These are phyloP conservation scores for Colletotrichum karsti DNA, from an alignment of 2,329 filamentous ascomycete species.

Conservation along the genomic window DNA sequence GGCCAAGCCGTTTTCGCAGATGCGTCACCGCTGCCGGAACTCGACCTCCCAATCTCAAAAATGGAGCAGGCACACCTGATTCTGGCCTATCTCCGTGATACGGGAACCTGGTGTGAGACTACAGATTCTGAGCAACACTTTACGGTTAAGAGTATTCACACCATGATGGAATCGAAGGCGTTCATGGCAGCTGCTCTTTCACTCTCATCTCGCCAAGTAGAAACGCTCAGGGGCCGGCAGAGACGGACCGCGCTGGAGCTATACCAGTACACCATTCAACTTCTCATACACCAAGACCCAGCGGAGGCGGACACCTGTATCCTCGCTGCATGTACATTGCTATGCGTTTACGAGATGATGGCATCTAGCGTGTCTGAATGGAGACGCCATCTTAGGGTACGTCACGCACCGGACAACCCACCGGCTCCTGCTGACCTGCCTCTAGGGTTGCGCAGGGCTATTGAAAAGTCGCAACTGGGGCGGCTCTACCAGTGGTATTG, in stretches of 20 bases:
- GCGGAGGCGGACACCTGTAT: conserved; percentile 3
- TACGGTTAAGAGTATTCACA: conserved; percentile 1
- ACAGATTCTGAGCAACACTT: conserved; percentile 23
- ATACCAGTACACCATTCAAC: conserved; percentile 24
- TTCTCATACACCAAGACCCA: conserved; percentile 19
- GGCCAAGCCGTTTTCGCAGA: not conserved
- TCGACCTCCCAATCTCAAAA: not conserved
- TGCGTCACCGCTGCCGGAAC: not conserved
- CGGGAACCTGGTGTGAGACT: conserved; percentile 24
- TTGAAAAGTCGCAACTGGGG: conserved; percentile 8
- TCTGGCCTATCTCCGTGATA: conserved; percentile 6
- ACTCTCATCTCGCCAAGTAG: conserved; percentile 18
- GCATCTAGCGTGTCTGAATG: conserved; percentile 21
- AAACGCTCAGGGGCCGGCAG: not conserved
- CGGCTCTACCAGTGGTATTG: conserved; percentile 9
- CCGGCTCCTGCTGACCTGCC: not conserved
- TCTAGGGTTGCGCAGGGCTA: conserved; percentile 21
- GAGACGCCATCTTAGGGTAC: conserved; percentile 21
- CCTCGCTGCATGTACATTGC: conserved; percentile 20
- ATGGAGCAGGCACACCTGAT: not conserved
- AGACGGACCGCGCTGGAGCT: conserved; percentile 17
- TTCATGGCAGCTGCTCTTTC: conserved; percentile 20
- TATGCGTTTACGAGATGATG: conserved; percentile 30
- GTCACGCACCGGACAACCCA: not conserved
- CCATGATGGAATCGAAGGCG: conserved; percentile 19